These are phyloP conservation scores for Kitagawia praeruptora DNA, from an alignment of 129 eudicot species.

Conservation along the genomic window DNA sequence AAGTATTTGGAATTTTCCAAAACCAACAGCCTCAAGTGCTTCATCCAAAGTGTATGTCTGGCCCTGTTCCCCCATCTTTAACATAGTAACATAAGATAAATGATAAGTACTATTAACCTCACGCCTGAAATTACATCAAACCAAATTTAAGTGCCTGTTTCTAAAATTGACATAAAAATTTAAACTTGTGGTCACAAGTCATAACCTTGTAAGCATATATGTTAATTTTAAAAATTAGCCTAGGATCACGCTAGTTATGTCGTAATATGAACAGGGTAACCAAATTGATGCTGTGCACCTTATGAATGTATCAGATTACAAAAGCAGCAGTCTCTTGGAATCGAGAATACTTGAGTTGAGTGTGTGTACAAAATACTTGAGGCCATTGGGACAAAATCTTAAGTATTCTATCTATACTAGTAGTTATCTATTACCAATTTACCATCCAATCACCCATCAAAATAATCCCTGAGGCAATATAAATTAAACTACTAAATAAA, in stretches of 20 bases:
- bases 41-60: constrained; percentile 42
- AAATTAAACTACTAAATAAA: not conserved
- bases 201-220: not conserved
- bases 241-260: not conserved
- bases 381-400: not conserved
- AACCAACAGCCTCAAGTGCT: constrained; percentile 45
- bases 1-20: constrained; percentile 45
- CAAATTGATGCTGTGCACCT: not conserved
- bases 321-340: not conserved
- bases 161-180: not conserved
- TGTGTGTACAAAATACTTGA: not conserved
- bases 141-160: not conserved
- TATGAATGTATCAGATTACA: not conserved
- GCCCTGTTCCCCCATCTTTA: constrained; percentile 43
- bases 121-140: not conserved
- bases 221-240: not conserved
- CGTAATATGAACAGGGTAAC: not conserved
- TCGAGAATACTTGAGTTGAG: not conserved
- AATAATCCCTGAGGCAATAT: not conserved
- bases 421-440: not conserved
- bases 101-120: not conserved
- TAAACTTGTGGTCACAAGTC: not conserved
- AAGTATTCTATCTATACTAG: not conserved
- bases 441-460: not conserved
- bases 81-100: constrained; percentile 6